Conservation (phyloP, 352 stramenopile genomes). For the Peronospora destructor region DNA sequence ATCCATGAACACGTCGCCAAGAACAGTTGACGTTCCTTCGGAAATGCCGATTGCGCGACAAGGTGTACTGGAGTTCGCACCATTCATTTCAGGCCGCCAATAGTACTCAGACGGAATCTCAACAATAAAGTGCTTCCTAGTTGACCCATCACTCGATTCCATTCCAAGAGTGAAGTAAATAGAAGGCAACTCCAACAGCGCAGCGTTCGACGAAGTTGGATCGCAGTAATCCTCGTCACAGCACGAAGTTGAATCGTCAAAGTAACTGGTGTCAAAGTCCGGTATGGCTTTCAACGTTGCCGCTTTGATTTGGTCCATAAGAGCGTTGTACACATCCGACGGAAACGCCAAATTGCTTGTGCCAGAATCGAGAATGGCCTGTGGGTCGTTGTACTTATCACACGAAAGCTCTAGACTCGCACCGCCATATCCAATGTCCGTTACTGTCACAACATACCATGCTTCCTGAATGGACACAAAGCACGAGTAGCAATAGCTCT, state of each 20-base stretch:
- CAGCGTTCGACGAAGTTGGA: constrained; percentile 38
- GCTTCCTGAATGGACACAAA: constrained; percentile 41
- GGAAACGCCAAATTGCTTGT: constrained; percentile 80
- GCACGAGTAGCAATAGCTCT: neutral
- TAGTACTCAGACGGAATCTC: constrained; percentile 81
- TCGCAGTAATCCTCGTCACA: constrained; percentile 69
- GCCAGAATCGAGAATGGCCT: constrained; percentile 77
- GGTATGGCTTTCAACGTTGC: constrained; percentile 53
- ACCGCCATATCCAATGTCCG: constrained; percentile 60
- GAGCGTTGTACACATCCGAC: constrained; percentile 62
- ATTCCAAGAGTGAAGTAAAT: constrained; percentile 75
- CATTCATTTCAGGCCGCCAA: constrained; percentile 77
- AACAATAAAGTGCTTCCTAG: constrained; percentile 62
- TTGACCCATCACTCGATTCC: constrained; percentile 40
- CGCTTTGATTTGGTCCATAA: constrained; percentile 59
- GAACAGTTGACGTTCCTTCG: constrained; percentile 55
- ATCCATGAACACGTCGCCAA: constrained; percentile 84
- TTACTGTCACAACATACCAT: constrained; percentile 76
- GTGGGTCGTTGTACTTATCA: constrained; percentile 61
- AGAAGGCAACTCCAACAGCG: constrained; percentile 56
- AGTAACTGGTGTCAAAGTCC: constrained; percentile 62
- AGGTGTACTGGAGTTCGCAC: constrained; percentile 35
- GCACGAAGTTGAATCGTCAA: constrained; percentile 60
- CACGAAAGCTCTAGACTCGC: constrained; percentile 56
- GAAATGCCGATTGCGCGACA: constrained; percentile 78